Evolutionary conservation across 2,329 filamentous ascomycete species (phyloP).

Genomic region (Aspergillus fumigatiaffinis): DNA sequence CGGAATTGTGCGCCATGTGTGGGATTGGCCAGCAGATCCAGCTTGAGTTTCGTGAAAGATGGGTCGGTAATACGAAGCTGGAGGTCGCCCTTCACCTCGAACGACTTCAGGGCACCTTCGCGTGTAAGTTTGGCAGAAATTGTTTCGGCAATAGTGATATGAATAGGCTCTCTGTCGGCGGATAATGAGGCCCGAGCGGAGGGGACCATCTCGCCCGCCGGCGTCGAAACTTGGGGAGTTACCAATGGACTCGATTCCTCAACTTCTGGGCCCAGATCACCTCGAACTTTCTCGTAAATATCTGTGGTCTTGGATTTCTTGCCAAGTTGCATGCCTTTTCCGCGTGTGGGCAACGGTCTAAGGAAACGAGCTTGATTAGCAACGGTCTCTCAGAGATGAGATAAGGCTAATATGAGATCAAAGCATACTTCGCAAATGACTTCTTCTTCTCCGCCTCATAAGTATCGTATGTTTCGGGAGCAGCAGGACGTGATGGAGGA

Average conservation of each 20-base stretch:
- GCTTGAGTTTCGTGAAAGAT: constrained; percentile 84
- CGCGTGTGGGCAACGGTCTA: constrained; percentile 63
- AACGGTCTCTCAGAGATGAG: background rate
- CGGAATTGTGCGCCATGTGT: constrained; percentile 86
- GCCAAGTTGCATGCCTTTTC: constrained; percentile 98
- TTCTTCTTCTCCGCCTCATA: constrained; percentile 99
- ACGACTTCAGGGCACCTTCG: constrained; percentile 80
- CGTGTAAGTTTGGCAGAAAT: constrained; percentile 85
- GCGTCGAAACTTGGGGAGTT: constrained; percentile 51
- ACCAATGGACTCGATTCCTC: constrained; percentile 71
- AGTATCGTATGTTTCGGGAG: constrained; percentile 80
- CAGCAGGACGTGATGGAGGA: constrained; percentile 67
- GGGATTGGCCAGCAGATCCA: constrained; percentile 70
- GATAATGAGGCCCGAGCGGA: constrained; percentile 61
- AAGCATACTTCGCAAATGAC: constrained; percentile 67
- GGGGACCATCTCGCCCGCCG: constrained; percentile 50
- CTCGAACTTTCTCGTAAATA: constrained; percentile 93
- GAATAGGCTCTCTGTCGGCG: constrained; percentile 76
- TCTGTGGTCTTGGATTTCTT: constrained; percentile 98
- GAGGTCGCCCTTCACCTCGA: constrained; percentile 87
- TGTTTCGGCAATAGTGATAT: constrained; percentile 82
- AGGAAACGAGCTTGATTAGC: constrained; percentile 38
- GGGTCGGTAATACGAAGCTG: constrained; percentile 86
- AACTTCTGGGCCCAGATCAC: constrained; percentile 81
- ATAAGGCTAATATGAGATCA: background rate